Conservation (phyloP, 2,329 filamentous ascomycete genomes). For the Fusarium odoratissimum region DNA sequence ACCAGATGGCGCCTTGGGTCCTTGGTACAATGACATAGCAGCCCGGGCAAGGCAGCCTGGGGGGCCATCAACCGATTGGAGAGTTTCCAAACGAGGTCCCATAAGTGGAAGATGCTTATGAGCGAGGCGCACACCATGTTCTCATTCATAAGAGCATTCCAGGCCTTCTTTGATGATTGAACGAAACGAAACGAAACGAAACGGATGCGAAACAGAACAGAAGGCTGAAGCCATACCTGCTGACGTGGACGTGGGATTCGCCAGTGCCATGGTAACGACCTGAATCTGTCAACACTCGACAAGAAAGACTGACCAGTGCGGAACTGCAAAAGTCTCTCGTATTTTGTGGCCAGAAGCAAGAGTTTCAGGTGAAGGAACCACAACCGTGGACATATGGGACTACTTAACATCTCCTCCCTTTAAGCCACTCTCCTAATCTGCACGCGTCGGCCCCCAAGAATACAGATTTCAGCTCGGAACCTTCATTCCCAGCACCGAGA, state of each 20-base stretch:
- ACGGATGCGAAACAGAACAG: neutral
- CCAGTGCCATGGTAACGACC: neutral
- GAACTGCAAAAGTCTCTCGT: neutral
- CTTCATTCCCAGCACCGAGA: neutral
- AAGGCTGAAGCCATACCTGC: neutral
- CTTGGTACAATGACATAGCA: neutral
- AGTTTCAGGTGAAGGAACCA: neutral
- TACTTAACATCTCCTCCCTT: conserved; percentile 11
- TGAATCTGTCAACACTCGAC: neutral
- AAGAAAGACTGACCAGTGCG: neutral
- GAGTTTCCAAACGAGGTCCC: neutral
- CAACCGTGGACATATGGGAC: neutral
- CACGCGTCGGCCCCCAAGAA: neutral
- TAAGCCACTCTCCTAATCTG: neutral
- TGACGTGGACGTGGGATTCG: neutral
- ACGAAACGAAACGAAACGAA: conserved; percentile 1
- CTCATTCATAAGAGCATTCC: neutral
- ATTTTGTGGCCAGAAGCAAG: neutral
- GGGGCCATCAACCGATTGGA: neutral
- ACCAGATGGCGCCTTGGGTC: neutral
- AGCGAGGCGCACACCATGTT: neutral
- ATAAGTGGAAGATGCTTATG: neutral
- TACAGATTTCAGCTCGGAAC: neutral
- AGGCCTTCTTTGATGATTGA: neutral
- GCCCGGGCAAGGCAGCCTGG: neutral